A percentile compares a stretch with the other conserved stretches of the same genome.
Conservation (phyloP, 768 basidiomycete species). For the Macrolepiota dolichaula region DNA sequence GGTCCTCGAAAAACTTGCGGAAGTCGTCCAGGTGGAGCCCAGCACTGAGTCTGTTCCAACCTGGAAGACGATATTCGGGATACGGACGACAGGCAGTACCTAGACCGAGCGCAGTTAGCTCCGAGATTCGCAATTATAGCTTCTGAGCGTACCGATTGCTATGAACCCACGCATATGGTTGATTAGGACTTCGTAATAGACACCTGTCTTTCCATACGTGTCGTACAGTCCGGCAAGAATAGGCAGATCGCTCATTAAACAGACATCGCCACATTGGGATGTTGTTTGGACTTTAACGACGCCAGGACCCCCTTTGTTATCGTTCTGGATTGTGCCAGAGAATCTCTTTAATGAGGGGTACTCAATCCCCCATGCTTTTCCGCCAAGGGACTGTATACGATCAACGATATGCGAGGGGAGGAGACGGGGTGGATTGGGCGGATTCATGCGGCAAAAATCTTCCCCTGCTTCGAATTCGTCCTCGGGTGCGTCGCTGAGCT, state of each 20-base stretch:
- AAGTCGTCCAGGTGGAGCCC: slow-evolving; percentile 69
- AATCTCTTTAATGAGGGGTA: slow-evolving; percentile 40
- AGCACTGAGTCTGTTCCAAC: slow-evolving; percentile 67
- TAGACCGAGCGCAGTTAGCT: slow-evolving; percentile 19
- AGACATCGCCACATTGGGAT: slow-evolving; percentile 42
- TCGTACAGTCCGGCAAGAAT: slow-evolving; percentile 60
- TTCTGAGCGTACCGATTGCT: slow-evolving; percentile 45
- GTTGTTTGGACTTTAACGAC: slow-evolving; percentile 41
- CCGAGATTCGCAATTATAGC: background rate
- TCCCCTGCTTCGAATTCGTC: slow-evolving; percentile 51
- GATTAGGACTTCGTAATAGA: slow-evolving; percentile 64
- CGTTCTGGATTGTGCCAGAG: slow-evolving; percentile 37
- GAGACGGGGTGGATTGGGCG: slow-evolving; percentile 38
- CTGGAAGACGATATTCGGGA: slow-evolving; percentile 62
- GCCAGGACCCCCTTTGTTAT: slow-evolving; percentile 27
- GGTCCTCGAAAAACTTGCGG: slow-evolving; percentile 70
- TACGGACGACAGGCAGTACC: slow-evolving; percentile 66
- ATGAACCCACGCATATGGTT: slow-evolving; percentile 55
- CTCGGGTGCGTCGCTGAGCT: slow-evolving; percentile 53
- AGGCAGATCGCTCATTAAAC: slow-evolving; percentile 58
- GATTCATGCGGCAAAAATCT: slow-evolving; percentile 41
- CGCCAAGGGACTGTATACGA: slow-evolving; percentile 42
- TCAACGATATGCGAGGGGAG: slow-evolving; percentile 53
- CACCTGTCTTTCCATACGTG: slow-evolving; percentile 47
- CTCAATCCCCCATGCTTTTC: slow-evolving; percentile 53